Percentiles rank a stretch among this genome's conserved stretches.
Evolutionary conservation across 805 yeast species (phyloP).

Genomic region (Wickerhamiella brachini): DNA sequence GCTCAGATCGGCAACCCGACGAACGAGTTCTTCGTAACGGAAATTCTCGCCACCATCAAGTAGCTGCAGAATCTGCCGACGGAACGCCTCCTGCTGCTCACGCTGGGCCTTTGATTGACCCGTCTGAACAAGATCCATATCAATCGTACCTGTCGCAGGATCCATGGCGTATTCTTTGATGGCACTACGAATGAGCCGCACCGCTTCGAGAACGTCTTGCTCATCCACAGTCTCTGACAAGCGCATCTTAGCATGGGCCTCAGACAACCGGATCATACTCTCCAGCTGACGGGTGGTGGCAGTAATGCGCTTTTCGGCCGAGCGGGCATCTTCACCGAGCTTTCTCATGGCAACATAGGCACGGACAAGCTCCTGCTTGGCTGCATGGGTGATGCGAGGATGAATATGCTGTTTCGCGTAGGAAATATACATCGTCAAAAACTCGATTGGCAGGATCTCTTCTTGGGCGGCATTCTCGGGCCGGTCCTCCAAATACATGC

Average conservation of each 20-base stretch:
- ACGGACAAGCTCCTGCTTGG: constrained; percentile 72
- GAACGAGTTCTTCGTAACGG: constrained; percentile 14
- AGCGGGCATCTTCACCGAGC: constrained; percentile 79
- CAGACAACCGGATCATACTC: constrained; percentile 85
- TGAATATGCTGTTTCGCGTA: constrained; percentile 78
- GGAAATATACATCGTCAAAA: constrained; percentile 76
- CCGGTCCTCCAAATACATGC: constrained; percentile 77
- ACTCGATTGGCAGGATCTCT: constrained; percentile 73
- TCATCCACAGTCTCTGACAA: constrained; percentile 56
- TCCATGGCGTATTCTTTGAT: constrained; percentile 97
- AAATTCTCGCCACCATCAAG: constrained; percentile 8
- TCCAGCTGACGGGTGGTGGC: constrained; percentile 97
- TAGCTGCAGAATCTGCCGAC: constrained; percentile 10
- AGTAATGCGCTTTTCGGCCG: constrained; percentile 81
- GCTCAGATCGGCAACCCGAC: constrained; percentile 13
- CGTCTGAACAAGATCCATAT: constrained; percentile 93
- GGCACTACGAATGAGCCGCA: constrained; percentile 81
- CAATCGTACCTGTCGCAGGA: constrained; percentile 91
- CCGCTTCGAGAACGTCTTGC: constrained; percentile 84
- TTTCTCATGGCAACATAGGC: constrained; percentile 89
- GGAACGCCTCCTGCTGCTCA: constrained; percentile 11
- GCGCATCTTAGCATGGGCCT: constrained; percentile 97
- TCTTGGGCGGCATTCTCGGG: constrained; percentile 56
- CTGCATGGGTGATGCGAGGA: constrained; percentile 70
- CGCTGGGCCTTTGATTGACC: constrained; percentile 79